These are phyloP conservation scores for Backusella tarrabulga DNA, from an alignment of 192 early-diverging fungal genomes.

Conservation along the genomic window DNA sequence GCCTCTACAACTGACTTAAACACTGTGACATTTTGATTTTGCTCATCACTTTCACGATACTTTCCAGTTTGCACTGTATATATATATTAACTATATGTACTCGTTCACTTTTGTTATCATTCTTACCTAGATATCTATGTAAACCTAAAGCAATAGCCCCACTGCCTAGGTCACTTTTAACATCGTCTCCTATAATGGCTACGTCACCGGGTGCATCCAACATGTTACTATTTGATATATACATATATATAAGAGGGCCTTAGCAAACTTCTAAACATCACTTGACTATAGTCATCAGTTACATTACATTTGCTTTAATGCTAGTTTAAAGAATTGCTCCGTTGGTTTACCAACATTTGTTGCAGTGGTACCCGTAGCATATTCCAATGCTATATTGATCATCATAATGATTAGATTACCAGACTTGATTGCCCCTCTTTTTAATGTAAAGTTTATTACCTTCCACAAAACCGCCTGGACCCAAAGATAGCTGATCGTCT, in stretches of 20 bases:
- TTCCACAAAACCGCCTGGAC: conserved; percentile 88
- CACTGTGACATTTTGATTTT: conserved; percentile 38
- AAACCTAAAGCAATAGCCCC: conserved; percentile 78
- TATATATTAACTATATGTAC: not conserved
- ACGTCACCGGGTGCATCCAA: conserved; percentile 48
- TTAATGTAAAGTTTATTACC: not conserved
- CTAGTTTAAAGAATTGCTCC: conserved; percentile 73
- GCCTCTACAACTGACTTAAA: conserved; percentile 67
- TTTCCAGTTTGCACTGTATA: conserved; percentile 76
- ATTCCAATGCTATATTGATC: conserved; percentile 61
- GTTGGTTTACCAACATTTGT: conserved; percentile 83
- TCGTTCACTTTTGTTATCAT: not conserved
- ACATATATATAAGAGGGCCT: not conserved
- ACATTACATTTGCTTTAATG: conserved; percentile 65
- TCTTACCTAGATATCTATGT: conserved; percentile 43
- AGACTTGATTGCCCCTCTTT: not conserved
- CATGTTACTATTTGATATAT: conserved; percentile 15
- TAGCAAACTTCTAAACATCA: not conserved
- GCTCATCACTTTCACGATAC: conserved; percentile 67
- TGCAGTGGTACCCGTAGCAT: conserved; percentile 63
- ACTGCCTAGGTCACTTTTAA: conserved; percentile 77
- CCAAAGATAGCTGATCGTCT: conserved; percentile 64
- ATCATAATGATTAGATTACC: not conserved
- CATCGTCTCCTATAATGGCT: conserved; percentile 89
- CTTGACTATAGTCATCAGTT: not conserved